Conservation (phyloP, 2,329 filamentous ascomycete species). For the Pestalotiopsis sp. region DNA sequence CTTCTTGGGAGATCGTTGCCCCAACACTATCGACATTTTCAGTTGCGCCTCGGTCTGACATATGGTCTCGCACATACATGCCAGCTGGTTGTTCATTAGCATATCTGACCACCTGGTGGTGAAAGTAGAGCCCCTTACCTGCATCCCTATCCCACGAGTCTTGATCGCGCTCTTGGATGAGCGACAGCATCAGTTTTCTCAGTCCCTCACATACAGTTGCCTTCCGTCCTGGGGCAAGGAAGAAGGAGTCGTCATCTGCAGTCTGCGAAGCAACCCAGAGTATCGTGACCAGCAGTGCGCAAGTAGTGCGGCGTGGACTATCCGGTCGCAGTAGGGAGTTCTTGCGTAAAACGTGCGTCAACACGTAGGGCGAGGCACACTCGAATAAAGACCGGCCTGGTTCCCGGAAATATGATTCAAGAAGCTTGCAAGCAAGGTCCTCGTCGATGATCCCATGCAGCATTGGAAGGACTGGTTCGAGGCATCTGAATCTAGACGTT, state of each 20-base stretch:
- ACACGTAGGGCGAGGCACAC: background rate
- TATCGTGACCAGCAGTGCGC: background rate
- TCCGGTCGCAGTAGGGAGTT: background rate
- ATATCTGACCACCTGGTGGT: background rate
- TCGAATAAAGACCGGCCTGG: background rate
- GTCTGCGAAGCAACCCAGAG: background rate
- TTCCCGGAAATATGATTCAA: background rate
- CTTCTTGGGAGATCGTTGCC: no score
- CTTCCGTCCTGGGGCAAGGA: background rate
- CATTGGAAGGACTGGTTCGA: background rate
- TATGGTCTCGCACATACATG: background rate
- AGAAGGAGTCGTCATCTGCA: background rate
- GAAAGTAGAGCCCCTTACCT: background rate
- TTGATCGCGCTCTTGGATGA: background rate
- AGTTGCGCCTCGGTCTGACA: background rate
- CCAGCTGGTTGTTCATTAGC: background rate
- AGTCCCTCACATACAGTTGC: background rate
- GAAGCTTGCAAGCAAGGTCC: background rate
- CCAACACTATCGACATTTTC: background rate
- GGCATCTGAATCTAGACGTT: background rate
- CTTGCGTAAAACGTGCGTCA: background rate
- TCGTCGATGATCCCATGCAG: background rate
- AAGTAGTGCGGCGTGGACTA: background rate
- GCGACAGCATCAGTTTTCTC: background rate
- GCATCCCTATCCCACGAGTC: background rate